Evolutionary conservation across 495 filamentous ascomycete species (phyloP).

Genomic region (Xeromyces bisporus): DNA sequence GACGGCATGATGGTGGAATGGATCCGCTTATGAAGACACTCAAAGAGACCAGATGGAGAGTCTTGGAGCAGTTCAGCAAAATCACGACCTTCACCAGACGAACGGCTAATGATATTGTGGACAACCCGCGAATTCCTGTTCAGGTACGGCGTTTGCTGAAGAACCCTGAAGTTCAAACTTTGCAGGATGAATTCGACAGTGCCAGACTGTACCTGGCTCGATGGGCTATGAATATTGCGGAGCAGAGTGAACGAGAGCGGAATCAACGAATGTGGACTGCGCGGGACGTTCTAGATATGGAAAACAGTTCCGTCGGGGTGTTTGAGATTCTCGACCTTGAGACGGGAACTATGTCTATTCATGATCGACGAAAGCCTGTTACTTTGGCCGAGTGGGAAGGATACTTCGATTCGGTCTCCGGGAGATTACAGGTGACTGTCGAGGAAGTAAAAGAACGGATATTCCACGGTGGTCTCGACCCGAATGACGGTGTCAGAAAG

Average conservation of each 20-base stretch:
- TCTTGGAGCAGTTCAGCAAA: constrained; percentile 86
- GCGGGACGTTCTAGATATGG: constrained; percentile 79
- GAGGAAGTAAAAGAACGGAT: constrained; percentile 93
- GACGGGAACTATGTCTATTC: constrained; percentile 46
- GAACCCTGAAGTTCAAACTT: constrained; percentile 86
- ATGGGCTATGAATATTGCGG: constrained; percentile 97
- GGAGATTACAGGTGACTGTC: constrained; percentile 55
- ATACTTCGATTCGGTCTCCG: constrained; percentile 62
- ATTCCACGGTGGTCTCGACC: constrained; percentile 84
- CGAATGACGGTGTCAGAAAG: constrained; percentile 81
- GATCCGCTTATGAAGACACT: constrained; percentile 88
- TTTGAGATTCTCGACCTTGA: constrained; percentile 88
- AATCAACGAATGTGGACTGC: constrained; percentile 84
- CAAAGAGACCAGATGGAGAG: constrained; percentile 91
- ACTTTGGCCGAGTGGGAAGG: constrained; percentile 71
- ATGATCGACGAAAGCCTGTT: constrained; percentile 58
- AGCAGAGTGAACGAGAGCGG: constrained; percentile 78
- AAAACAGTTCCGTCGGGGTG: constrained; percentile 83
- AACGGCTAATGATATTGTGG: constrained; percentile 79
- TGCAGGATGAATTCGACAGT: constrained; percentile 94
- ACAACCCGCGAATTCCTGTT: constrained; percentile 73
- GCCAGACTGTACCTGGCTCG: constrained; percentile 83
- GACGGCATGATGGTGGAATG: constrained; percentile 56
- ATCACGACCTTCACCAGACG: constrained; percentile 89
- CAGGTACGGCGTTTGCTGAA: constrained; percentile 72